phyloP scores from a whole-genome alignment of 1,284 basidiomycete species.

The Coniferiporia sulphurascens region DNA sequence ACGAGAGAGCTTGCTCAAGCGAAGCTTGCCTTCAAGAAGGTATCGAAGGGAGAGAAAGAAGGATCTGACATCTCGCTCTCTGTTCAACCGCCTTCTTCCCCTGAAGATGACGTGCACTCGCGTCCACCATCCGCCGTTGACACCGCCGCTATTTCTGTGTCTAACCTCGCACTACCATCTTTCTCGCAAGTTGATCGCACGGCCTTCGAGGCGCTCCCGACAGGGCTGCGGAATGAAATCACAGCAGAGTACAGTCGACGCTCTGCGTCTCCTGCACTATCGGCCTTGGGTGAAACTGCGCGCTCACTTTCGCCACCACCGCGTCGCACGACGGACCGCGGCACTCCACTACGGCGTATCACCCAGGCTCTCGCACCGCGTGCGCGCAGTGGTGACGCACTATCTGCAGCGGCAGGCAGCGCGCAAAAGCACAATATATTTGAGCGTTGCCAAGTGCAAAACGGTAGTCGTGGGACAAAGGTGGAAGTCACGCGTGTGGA shows the following conservation, averaged over 20 bases:
- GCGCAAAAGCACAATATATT: constrained; percentile 19
- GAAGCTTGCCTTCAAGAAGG: constrained; percentile 44
- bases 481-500: constrained; percentile 39
- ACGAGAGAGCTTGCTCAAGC: constrained; percentile 43
- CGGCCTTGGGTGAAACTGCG: constrained; percentile 11
- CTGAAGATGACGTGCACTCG: constrained; percentile 22
- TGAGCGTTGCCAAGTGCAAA: constrained; percentile 20
- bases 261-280: constrained; percentile 41
- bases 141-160: background rate
- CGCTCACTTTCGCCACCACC: constrained; percentile 9
- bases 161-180: constrained; percentile 47
- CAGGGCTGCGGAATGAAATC: constrained; percentile 65
- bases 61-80: constrained; percentile 24
- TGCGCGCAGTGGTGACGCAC: constrained; percentile 29
- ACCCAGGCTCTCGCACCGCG: constrained; percentile 58
- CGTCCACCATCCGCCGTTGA: constrained; percentile 10
- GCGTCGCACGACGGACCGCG: constrained; percentile 11
- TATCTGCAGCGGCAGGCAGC: constrained; percentile 42
- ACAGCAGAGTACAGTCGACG: constrained; percentile 60
- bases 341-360: constrained; percentile 31
- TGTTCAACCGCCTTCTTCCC: constrained; percentile 33
- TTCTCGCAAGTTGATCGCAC: constrained; percentile 72
- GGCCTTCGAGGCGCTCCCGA: constrained; percentile 69
- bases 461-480: constrained; percentile 27
- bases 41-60: constrained; percentile 1